phyloP scores from a whole-genome alignment of 331 rosid genomes.

The Saraca asoca region DNA sequence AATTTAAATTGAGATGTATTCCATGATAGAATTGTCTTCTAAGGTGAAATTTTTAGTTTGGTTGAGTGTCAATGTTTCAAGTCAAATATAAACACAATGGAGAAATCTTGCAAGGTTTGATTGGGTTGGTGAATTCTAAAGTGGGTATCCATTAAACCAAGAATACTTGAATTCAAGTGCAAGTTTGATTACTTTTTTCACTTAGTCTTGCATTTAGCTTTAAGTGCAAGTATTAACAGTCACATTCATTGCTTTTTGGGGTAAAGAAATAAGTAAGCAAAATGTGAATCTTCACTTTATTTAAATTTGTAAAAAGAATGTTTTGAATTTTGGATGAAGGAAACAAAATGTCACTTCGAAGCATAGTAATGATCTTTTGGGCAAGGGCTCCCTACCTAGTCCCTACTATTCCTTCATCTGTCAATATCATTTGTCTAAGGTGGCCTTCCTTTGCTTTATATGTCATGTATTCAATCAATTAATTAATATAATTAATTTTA shows the following conservation, averaged over 20 bases:
- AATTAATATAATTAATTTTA: too few species aligned
- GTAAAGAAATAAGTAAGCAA: too few species aligned
- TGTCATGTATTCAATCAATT: too few species aligned
- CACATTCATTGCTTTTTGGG: too few species aligned
- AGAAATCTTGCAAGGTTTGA: not conserved
- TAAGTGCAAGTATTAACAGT: constrained; percentile 27
- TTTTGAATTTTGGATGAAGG: constrained; percentile 19
- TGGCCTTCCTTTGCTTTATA: constrained; percentile 32
- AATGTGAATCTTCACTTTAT: not conserved
- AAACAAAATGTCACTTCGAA: constrained; percentile 14
- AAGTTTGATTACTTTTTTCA: not conserved
- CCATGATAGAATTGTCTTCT: constrained; percentile 30
- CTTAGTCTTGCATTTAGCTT: constrained; percentile 38
- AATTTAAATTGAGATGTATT: not conserved
- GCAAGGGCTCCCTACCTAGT: too few species aligned
- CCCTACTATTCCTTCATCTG: constrained; percentile 21
- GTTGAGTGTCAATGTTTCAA: constrained; percentile 29
- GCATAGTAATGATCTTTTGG: not conserved
- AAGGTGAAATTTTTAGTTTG: constrained; percentile 40
- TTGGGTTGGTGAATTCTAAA: constrained; percentile 27
- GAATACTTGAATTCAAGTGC: not conserved
- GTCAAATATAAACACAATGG: not conserved
- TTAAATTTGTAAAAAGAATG: not conserved
- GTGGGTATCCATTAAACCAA: constrained; percentile 14
- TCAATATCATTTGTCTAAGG: constrained; percentile 35